Percentiles rank a stretch among this genome's conserved stretches.
phyloP scores from a whole-genome alignment of 179 eudicot genomes.

The Spergularia azorica region DNA sequence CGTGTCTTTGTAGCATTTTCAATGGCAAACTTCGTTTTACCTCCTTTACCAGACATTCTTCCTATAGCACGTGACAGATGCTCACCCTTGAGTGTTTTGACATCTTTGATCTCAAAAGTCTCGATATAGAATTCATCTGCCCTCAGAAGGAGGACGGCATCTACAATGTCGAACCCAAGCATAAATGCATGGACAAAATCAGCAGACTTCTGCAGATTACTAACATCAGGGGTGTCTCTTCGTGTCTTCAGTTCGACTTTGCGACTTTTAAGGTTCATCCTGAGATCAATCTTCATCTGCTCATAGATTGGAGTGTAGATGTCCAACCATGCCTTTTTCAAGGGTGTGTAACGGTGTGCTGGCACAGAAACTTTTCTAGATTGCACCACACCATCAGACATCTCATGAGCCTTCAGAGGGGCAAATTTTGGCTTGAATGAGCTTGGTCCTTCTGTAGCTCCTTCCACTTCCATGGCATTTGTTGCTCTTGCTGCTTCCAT shows the following conservation, averaged over 20 bases:
- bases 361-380: slow-evolving; percentile 69
- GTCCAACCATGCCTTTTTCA: slow-evolving; percentile 76
- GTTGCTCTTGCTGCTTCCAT: slow-evolving; percentile 28
- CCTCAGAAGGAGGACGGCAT: slow-evolving; percentile 64
- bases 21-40: slow-evolving; percentile 79
- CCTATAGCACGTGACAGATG: slow-evolving; percentile 80
- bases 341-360: slow-evolving; percentile 67
- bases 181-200: slow-evolving; percentile 82
- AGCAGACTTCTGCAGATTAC: slow-evolving; percentile 76
- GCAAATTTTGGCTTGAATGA: slow-evolving; percentile 55
- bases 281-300: slow-evolving; percentile 76
- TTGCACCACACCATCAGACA: slow-evolving; percentile 64
- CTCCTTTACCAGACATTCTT: slow-evolving; percentile 77
- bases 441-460: slow-evolving; percentile 23
- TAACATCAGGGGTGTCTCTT: slow-evolving; percentile 65
- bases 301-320: slow-evolving; percentile 69
- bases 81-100: slow-evolving; percentile 75
- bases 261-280: slow-evolving; percentile 74
- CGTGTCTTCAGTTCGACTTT: slow-evolving; percentile 75
- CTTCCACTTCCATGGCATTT: slow-evolving; percentile 57
- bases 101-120: slow-evolving; percentile 79
- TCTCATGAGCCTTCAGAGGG: slow-evolving; percentile 77
- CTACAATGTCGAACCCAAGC: slow-evolving; percentile 75
- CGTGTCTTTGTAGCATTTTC: slow-evolving; percentile 78
- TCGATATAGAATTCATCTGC: slow-evolving; percentile 75